These are phyloP conservation scores for Serendipita sp. DNA, from an alignment of 768 basidiomycete species.

Conservation along the genomic window DNA sequence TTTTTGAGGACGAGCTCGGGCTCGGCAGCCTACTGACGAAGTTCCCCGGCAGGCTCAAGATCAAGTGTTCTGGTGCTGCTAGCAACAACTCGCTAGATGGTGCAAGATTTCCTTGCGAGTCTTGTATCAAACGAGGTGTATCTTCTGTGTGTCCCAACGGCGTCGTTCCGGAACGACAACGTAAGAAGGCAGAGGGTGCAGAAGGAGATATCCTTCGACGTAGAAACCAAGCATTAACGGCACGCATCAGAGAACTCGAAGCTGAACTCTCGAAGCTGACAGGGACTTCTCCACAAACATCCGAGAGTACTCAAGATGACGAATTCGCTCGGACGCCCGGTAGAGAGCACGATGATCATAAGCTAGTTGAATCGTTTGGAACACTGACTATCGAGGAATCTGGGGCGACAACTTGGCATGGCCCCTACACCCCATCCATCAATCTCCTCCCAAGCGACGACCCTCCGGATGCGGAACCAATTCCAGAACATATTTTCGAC, in stretches of 20 bases:
- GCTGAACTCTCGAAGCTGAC: neutral
- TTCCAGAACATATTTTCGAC: neutral
- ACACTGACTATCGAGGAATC: conserved; percentile 2
- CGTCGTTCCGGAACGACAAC: neutral
- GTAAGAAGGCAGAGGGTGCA: neutral
- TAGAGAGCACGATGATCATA: neutral
- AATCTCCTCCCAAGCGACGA: neutral
- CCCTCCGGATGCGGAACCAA: neutral
- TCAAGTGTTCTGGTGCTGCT: neutral
- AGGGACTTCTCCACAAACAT: neutral
- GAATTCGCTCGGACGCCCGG: neutral
- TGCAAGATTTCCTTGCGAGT: neutral
- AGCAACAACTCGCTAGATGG: neutral
- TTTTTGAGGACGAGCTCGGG: neutral
- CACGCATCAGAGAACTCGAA: neutral
- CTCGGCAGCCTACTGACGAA: neutral
- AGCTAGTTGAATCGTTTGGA: neutral
- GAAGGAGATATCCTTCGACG: neutral
- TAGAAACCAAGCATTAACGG: neutral
- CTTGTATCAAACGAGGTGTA: neutral
- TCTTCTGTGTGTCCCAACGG: neutral
- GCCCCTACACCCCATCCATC: neutral
- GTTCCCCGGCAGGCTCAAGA: neutral
- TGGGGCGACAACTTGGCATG: neutral
- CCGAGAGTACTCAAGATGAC: neutral